These are phyloP conservation scores for Ophiocordyceps polyrhachis-furcata DNA, from an alignment of 2,329 filamentous ascomycete species.

Conservation along the genomic window DNA sequence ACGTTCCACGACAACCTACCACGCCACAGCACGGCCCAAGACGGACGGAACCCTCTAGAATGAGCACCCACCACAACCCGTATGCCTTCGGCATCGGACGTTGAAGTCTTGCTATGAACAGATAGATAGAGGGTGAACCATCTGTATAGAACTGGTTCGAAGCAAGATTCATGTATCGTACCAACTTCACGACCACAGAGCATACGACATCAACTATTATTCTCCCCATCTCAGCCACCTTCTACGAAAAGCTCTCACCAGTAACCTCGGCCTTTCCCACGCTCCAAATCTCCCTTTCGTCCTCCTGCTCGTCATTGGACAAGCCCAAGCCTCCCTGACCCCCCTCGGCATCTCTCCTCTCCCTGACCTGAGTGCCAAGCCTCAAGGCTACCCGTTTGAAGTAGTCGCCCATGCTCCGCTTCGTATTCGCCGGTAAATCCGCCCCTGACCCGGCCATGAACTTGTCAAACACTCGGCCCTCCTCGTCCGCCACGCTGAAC, in stretches of 20 bases:
- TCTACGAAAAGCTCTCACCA: conserved; percentile 35
- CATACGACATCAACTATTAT: no score
- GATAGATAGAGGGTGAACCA: no score
- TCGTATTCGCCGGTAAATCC: conserved; percentile 49
- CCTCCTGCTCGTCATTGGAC: conserved; percentile 79
- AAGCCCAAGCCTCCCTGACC: conserved; percentile 72
- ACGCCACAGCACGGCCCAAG: no score
- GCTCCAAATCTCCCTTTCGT: conserved; percentile 91
- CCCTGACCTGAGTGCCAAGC: conserved; percentile 69
- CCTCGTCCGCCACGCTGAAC: conserved; percentile 78
- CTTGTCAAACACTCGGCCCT: conserved; percentile 73
- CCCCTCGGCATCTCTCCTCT: conserved; percentile 80
- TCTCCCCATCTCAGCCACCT: no score
- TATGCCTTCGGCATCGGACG: not conserved
- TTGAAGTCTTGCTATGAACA: not conserved
- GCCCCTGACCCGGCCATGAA: conserved; percentile 56
- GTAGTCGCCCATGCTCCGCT: conserved; percentile 89
- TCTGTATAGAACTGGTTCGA: no score
- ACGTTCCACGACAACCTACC: not conserved
- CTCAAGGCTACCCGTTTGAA: conserved; percentile 84
- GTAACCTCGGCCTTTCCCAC: conserved; percentile 72
- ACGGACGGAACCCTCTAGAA: no score
- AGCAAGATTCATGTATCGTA: no score
- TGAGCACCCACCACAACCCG: no score
- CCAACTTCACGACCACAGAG: no score